Evolutionary conservation across 129 eudicot species (phyloP).

Genomic region (Gnaphalium uliginosum): DNA sequence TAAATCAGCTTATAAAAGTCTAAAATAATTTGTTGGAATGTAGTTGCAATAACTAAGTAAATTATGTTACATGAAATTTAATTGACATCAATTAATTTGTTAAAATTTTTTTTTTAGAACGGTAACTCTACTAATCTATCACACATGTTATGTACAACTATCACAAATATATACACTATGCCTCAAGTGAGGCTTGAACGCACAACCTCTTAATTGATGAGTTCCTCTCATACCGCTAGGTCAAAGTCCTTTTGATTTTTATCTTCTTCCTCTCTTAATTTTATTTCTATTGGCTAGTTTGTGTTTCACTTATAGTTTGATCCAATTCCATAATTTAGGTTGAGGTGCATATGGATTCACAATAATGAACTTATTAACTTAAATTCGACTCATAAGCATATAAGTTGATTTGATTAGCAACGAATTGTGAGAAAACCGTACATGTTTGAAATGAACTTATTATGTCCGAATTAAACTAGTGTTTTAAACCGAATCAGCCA

Average conservation of each 20-base stretch:
- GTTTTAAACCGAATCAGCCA: not conserved
- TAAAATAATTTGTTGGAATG: not conserved
- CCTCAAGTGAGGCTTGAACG: too few relatives aligned
- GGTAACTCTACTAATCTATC: too few relatives aligned
- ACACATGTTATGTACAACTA: too few relatives aligned
- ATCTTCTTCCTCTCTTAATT: slow-evolving; percentile 9
- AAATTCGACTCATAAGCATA: slow-evolving; percentile 19
- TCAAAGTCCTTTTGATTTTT: too few relatives aligned
- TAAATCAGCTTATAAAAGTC: not conserved
- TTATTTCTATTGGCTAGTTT: slow-evolving; percentile 14
- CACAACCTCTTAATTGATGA: too few relatives aligned
- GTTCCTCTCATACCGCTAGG: too few relatives aligned
- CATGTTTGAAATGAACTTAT: not conserved
- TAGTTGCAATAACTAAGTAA: not conserved
- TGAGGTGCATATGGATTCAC: slow-evolving; percentile 27
- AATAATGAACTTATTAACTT: not conserved
- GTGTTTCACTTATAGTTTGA: slow-evolving; percentile 28
- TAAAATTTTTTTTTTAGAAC: too few relatives aligned
- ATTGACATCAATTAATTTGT: not conserved
- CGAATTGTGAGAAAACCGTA: not conserved
- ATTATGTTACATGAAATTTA: not conserved
- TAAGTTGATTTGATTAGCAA: not conserved
- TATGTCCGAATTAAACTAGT: not conserved
- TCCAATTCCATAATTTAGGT: slow-evolving; percentile 19
- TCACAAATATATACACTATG: too few relatives aligned